Evolutionary conservation across 2,329 filamentous ascomycete genomes (phyloP).

Genomic region (Arthrobotrys megalospora): DNA sequence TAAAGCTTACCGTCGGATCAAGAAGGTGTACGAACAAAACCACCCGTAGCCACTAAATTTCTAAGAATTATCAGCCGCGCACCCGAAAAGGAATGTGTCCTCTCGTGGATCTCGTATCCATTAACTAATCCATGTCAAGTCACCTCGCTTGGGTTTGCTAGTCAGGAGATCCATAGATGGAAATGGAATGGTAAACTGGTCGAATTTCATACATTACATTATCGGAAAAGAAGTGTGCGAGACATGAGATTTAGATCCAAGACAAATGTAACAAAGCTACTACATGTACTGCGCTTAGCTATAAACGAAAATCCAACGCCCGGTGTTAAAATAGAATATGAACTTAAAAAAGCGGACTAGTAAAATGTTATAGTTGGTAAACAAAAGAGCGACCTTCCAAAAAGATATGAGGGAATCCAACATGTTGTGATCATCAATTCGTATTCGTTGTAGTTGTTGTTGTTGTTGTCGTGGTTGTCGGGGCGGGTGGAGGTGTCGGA

Average conservation of each 20-base stretch:
- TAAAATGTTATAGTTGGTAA: conserved; percentile 14
- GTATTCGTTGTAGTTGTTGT: conserved; percentile 35
- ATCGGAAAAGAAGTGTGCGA: conserved; percentile 8
- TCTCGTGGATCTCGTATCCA: conserved; percentile 10
- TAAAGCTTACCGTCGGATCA: conserved; percentile 8
- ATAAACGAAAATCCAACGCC: conserved; percentile 20
- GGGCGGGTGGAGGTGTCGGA: conserved; percentile 38
- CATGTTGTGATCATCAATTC: conserved; percentile 36
- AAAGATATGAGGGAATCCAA: conserved; percentile 6
- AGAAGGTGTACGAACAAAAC: conserved; percentile 44
- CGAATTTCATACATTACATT: conserved; percentile 46
- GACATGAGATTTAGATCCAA: conserved; percentile 26
- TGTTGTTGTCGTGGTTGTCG: conserved; percentile 19
- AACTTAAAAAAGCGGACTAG: conserved; percentile 11
- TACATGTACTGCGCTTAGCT: conserved; percentile 13
- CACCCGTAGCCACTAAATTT: conserved; percentile 15
- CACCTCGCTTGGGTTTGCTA: neutral
- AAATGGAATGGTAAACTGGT: conserved; percentile 12
- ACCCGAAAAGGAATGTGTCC: conserved; percentile 39
- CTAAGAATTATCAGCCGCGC: conserved; percentile 22
- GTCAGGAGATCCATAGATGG: conserved; percentile 14
- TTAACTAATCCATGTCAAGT: conserved; percentile 27
- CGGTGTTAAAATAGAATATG: conserved; percentile 8
- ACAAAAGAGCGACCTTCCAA: conserved; percentile 24
- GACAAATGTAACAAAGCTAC: conserved; percentile 7